Conservation (phyloP, 2,329 filamentous ascomycete genomes). For the Fragosphaeria purpurea region DNA sequence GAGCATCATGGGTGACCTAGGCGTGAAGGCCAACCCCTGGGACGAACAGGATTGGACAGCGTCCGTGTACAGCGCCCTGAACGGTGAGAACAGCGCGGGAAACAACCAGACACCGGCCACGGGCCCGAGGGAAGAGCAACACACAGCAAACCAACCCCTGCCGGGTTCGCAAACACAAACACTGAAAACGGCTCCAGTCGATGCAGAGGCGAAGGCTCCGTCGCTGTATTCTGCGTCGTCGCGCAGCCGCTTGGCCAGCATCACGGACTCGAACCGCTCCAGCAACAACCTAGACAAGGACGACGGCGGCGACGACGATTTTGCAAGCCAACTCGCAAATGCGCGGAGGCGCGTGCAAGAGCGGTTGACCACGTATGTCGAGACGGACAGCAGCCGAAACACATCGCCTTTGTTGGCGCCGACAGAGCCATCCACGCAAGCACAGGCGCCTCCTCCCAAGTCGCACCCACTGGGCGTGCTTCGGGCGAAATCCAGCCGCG, state of each 20-base stretch:
- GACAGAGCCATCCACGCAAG: constrained; percentile 25
- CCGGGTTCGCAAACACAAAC: background rate
- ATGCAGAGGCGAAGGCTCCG: background rate
- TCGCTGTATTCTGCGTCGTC: constrained; percentile 43
- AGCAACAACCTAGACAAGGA: constrained; percentile 27
- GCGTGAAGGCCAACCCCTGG: constrained; percentile 34
- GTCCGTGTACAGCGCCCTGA: constrained; percentile 5
- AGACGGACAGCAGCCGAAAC: constrained; percentile 43
- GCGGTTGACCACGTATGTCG: constrained; percentile 58
- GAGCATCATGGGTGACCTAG: constrained; percentile 21
- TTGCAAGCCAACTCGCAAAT: constrained; percentile 61
- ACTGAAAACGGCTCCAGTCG: background rate
- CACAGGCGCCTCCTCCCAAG: constrained; percentile 25
- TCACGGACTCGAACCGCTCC: constrained; percentile 2
- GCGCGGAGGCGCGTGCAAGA: constrained; percentile 63
- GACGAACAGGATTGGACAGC: constrained; percentile 19
- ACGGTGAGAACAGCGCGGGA: background rate
- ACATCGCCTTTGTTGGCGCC: constrained; percentile 31
- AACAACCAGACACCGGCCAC: background rate
- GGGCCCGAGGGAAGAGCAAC: background rate
- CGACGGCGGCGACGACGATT: constrained; percentile 57
- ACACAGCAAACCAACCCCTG: background rate
- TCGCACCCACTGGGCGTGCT: constrained; percentile 54
- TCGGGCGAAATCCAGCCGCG: constrained; percentile 55
- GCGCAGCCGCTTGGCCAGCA: constrained; percentile 36